Conservation (phyloP, 768 basidiomycete species). For the Boletus tomentosulus region DNA sequence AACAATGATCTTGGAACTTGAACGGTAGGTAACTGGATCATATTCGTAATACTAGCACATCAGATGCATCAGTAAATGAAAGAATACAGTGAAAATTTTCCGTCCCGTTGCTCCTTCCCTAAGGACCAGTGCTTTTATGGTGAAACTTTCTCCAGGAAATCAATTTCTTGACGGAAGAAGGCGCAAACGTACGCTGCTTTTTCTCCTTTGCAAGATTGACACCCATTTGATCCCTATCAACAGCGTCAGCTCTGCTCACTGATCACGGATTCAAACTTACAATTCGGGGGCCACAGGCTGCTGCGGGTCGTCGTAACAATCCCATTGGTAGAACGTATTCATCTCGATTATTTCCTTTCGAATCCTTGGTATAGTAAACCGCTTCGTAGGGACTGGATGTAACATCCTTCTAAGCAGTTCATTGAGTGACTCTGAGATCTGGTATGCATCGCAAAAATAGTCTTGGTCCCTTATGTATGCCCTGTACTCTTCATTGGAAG, state of each 20-base stretch:
- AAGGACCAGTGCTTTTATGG: too few species aligned
- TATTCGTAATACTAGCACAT: too few species aligned
- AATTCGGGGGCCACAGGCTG: background rate
- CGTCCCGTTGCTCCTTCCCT: too few species aligned
- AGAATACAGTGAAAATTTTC: too few species aligned
- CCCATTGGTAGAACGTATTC: background rate
- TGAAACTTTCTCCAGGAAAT: too few species aligned
- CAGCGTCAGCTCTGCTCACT: background rate
- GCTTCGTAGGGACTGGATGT: background rate
- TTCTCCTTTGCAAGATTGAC: background rate
- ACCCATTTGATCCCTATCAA: background rate
- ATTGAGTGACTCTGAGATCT: conserved; percentile 6
- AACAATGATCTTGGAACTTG: too few species aligned
- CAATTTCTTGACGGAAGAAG: background rate
- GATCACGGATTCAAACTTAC: background rate
- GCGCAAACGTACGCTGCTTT: background rate
- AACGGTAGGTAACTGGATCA: too few species aligned
- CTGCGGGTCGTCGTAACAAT: background rate
- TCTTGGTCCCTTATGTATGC: conserved; percentile 1
- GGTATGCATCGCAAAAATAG: background rate
- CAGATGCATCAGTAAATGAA: too few species aligned
- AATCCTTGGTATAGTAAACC: background rate
- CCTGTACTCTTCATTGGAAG: background rate
- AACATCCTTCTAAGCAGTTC: conserved; percentile 1
- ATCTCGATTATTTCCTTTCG: background rate